A percentile compares a stretch with the other conserved stretches of the same genome.
Evolutionary conservation across 495 filamentous ascomycete genomes (phyloP).

Genomic region (Terfezia claveryi): DNA sequence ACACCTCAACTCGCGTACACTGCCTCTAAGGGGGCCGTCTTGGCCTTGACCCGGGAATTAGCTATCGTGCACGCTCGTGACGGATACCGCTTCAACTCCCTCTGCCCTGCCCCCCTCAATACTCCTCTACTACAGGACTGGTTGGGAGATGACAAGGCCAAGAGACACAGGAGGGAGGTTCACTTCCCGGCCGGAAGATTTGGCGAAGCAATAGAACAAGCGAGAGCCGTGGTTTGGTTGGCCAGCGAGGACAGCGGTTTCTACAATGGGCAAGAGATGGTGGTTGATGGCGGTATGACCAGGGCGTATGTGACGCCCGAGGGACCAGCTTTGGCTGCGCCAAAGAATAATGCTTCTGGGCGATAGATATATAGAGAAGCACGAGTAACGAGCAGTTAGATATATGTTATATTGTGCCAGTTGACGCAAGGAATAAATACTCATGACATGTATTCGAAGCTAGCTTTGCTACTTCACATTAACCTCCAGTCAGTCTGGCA

Average conservation of each 20-base stretch:
- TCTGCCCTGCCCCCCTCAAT: constrained; percentile 87
- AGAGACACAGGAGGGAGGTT: constrained; percentile 68
- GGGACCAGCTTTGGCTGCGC: constrained; percentile 47
- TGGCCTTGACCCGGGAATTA: constrained; percentile 64
- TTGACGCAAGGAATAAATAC: no score
- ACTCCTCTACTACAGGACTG: constrained; percentile 75
- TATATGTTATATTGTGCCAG: no score
- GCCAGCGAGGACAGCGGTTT: constrained; percentile 90
- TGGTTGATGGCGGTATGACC: constrained; percentile 92
- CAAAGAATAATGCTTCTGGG: constrained; percentile 42
- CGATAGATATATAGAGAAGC: constrained; percentile 7
- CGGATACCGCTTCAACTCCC: constrained; percentile 66
- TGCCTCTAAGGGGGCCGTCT: constrained; percentile 78
- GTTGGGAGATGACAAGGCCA: constrained; percentile 71
- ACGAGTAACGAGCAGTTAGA: neutral
- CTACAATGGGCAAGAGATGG: constrained; percentile 78
- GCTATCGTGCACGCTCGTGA: constrained; percentile 71
- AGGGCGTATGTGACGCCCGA: constrained; percentile 90
- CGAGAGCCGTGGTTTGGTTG: constrained; percentile 79
- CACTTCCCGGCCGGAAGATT: constrained; percentile 93
- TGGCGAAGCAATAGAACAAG: constrained; percentile 88
- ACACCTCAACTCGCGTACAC: constrained; percentile 93
- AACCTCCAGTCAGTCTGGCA: no score
- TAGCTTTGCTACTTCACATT: no score
- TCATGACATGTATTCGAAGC: no score